Base-by-base conservation (phyloP, 176 grass and related monocot species). In the Rhynchospora breviuscula region DNA sequence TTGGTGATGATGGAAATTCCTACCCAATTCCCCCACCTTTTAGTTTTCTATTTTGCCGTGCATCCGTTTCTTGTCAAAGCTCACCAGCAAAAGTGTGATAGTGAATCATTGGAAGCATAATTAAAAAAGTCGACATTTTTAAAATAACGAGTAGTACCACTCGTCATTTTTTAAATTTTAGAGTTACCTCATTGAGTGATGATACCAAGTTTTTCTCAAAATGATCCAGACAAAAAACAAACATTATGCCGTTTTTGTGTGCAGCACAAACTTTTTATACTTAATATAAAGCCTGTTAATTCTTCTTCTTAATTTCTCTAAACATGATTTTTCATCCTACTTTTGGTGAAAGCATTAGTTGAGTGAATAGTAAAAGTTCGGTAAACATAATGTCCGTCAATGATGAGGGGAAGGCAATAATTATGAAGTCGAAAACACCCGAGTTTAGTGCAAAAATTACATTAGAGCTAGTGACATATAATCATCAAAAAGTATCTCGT, bases 1-100 rank as follows among this genome's bases (percentile, higher is more conserved):
- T 54, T 82, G 80, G 80, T 82, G 80, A 82, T 82, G 80, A 82
- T 82, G 45, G 80, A 13, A 53, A 67, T 1, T 56, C 45, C 51
- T 10, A 59, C 18, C 59, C 58, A 33, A 62, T 65, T 51, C 54
- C 22, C 5, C 21, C 15, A 66, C 48, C 21, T 57, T 35, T 19
- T 33, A 74, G 67, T 85, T 62, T 72, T 49, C 8, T 47, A 25
- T 62, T 57, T 18, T 65, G 40, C 0, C 8, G 40, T 63, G 40
- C 80, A 25, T 67, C 44, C 45, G n/a, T 51, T 63, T 82, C 62
- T 51, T 67, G 80, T 82, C 80, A 67, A 67, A 82, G 10, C 45
- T 67, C 80, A 82, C 63, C 59, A 82, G 52, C 19, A 67, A 82
- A 48, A 82, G 13, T 3, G n/a, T 61, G 5, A 8, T 12, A 54